Evolutionary conservation across 1,139 yeast species (phyloP).

Genomic region (Debaryomyces udenii): DNA sequence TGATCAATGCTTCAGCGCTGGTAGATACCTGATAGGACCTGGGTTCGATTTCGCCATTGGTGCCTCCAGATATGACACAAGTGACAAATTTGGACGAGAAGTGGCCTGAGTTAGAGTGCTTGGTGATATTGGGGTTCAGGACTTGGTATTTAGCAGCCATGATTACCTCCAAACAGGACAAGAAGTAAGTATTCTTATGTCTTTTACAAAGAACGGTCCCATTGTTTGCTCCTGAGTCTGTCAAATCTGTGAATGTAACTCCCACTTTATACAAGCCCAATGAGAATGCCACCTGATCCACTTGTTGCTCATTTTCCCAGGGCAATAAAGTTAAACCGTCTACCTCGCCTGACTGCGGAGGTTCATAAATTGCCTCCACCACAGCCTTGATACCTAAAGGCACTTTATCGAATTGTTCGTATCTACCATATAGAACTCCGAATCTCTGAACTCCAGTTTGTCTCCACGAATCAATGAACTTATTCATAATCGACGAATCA

Average conservation of each 20-base stretch:
- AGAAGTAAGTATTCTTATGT: slow-evolving; percentile 87
- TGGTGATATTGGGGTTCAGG: slow-evolving; percentile 63
- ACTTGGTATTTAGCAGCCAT: slow-evolving; percentile 84
- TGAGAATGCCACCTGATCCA: slow-evolving; percentile 57
- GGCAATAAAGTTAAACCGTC: slow-evolving; percentile 78
- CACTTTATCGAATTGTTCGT: slow-evolving; percentile 74
- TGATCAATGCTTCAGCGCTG: slow-evolving; percentile 83
- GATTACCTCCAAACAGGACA: slow-evolving; percentile 82
- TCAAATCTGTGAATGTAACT: slow-evolving; percentile 83
- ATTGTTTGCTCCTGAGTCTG: slow-evolving; percentile 83
- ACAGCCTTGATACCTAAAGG: slow-evolving; percentile 94
- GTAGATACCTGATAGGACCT: slow-evolving; percentile 88
- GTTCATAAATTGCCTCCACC: slow-evolving; percentile 92
- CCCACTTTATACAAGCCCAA: slow-evolving; percentile 81
- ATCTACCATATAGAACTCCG: slow-evolving; percentile 83
- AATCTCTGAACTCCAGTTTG: slow-evolving; percentile 82
- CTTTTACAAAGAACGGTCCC: slow-evolving; percentile 92
- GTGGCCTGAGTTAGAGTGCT: slow-evolving; percentile 65
- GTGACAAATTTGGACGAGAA: slow-evolving; percentile 92
- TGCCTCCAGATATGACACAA: slow-evolving; percentile 88
- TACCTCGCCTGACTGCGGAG: slow-evolving; percentile 82
- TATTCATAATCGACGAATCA: slow-evolving; percentile 69
- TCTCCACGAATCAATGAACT: slow-evolving; percentile 92
- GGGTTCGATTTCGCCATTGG: slow-evolving; percentile 86
- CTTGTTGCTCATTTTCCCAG: slow-evolving; percentile 59